These are phyloP conservation scores for Lipomyces oligophaga DNA, from an alignment of 805 yeast species.

Conservation along the genomic window DNA sequence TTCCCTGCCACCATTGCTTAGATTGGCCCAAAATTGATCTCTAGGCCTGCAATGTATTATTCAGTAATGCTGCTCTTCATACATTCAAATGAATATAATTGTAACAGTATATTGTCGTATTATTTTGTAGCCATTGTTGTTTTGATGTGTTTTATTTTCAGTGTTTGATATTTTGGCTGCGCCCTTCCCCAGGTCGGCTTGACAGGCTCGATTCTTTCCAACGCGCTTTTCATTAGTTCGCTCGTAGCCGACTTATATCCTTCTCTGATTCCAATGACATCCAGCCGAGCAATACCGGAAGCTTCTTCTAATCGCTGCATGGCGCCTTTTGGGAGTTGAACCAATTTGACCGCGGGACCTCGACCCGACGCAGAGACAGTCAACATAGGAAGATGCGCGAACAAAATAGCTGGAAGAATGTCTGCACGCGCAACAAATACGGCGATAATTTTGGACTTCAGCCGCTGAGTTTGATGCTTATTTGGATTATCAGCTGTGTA, in stretches of 20 bases:
- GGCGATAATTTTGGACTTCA: slow-evolving; percentile 14
- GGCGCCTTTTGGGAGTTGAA: slow-evolving; percentile 20
- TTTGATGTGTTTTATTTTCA: slow-evolving; percentile 16
- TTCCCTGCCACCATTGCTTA: slow-evolving; percentile 24
- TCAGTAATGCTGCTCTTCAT: too few relatives aligned
- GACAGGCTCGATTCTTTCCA: slow-evolving; percentile 8
- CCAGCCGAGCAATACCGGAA: slow-evolving; percentile 16
- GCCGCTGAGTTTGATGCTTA: neutral
- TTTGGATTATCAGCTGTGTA: slow-evolving; percentile 1
- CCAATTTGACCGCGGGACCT: slow-evolving; percentile 16
- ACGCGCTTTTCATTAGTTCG: slow-evolving; percentile 4
- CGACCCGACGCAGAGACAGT: slow-evolving; percentile 17
- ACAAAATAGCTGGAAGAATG: slow-evolving; percentile 27
- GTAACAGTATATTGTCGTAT: slow-evolving; percentile 3
- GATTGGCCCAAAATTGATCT: neutral
- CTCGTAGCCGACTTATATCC: slow-evolving; percentile 5
- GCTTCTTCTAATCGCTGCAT: slow-evolving; percentile 5
- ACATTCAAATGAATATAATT: too few relatives aligned
- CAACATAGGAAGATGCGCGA: slow-evolving; percentile 29
- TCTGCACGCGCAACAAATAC: slow-evolving; percentile 29
- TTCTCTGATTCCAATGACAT: slow-evolving; percentile 16
- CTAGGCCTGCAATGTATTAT: too few relatives aligned
- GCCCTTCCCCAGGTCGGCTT: slow-evolving; percentile 13
- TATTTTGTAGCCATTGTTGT: slow-evolving; percentile 10
- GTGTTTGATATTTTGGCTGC: neutral